Conservation (phyloP, 345 rosid species). For the Citrus reticulata region DNA sequence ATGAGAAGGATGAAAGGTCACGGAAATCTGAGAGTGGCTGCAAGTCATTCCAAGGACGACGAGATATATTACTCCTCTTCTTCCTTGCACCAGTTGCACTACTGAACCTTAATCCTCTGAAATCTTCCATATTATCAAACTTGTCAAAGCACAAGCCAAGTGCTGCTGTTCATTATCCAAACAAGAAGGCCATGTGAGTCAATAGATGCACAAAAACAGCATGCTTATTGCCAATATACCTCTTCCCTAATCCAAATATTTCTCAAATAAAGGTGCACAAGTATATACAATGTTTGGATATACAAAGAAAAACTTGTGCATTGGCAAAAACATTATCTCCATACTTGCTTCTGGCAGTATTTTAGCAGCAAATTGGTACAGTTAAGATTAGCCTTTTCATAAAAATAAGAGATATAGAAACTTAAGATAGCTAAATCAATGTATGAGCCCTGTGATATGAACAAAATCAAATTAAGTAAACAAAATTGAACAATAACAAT, state of each 20-base stretch:
- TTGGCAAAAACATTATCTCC: background rate
- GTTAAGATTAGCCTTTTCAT: background rate
- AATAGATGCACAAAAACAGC: background rate
- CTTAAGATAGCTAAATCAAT: background rate
- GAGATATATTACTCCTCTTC: conserved; percentile 57
- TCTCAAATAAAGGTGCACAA: background rate
- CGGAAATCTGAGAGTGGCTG: conserved; percentile 43
- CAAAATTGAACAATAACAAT: background rate
- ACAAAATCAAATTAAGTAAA: background rate
- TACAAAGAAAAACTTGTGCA: background rate
- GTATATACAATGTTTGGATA: background rate
- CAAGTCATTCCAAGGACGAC: conserved; percentile 67
- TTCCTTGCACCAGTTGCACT: conserved; percentile 55
- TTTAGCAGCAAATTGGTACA: background rate
- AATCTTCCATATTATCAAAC: conserved; percentile 47
- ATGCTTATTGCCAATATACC: background rate
- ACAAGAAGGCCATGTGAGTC: background rate
- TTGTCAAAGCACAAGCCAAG: conserved; percentile 6
- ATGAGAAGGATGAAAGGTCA: conserved; percentile 60
- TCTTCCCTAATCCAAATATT: background rate
- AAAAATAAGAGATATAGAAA: background rate
- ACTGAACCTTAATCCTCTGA: conserved; percentile 47
- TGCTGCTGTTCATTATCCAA: background rate
- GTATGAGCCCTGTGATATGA: background rate
- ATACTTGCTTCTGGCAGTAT: background rate